Base-by-base conservation (phyloP, 139 green algal species). In the Desmodesmus armatus region DNA sequence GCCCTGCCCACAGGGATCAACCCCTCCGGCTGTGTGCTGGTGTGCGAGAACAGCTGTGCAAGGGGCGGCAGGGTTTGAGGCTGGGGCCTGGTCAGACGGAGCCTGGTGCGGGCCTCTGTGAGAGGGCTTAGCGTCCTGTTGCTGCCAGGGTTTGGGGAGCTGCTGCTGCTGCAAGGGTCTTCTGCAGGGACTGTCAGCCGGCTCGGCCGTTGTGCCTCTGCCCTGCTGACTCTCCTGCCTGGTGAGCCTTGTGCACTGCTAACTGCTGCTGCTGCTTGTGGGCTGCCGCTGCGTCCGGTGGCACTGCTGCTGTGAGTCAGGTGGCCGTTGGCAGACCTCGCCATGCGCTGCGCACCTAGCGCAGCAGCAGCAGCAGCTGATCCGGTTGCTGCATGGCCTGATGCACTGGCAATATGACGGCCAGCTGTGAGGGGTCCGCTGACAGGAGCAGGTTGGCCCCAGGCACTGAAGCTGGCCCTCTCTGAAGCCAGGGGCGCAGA, bases 111-210 rank as follows among this genome's bases (percentile, higher is more conserved):
- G 33, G 69, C 69, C 37, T 39, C 33, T 37, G 4, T 39, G 25
- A 39, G 33, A 51, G 69, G 33, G 40, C 17, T 77, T 37, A 5
- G 17, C 9, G 19, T 23, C 15, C 37, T 41, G 67, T 23, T 29
- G 67, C 41, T 75, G 67, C 67, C 47, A 53, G 67, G 35, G 3
- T 75, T 49, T 75, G 67, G 35, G 33, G 67, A n/a, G 35, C 49
- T 47, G 15, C 13, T 37, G 31, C 4, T 2, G 47, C 49, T 17
- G 21, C 73, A 40, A 21, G 19, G 60, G 11, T 40, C n/a, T n/a
- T n/a, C n/a, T n/a, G n/a, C n/a, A n/a, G n/a, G n/a, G n/a, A n/a
- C n/a, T n/a, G n/a, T n/a, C n/a, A n/a, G n/a, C n/a, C n/a, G n/a
- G n/a, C n/a, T n/a, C n/a, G n/a, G n/a, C n/a, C n/a, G n/a, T n/a